Evolutionary conservation across 2,329 filamentous ascomycete genomes (phyloP).

Genomic region (Lachnellula arida): DNA sequence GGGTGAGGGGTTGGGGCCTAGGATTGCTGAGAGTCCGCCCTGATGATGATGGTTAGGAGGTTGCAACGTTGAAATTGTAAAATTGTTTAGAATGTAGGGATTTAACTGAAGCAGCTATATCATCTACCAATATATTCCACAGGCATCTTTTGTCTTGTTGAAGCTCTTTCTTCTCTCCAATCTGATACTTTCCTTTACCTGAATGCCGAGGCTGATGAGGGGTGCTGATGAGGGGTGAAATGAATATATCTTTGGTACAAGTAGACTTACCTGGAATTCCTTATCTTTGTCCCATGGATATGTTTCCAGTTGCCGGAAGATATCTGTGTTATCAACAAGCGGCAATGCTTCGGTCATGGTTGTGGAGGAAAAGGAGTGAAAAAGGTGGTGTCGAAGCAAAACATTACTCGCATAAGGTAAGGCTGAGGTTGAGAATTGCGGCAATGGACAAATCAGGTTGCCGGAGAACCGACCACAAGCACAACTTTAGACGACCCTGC

Average conservation of each 20-base stretch:
- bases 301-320: constrained; percentile 58
- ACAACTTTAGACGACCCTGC: not conserved
- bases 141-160: not conserved
- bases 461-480: not conserved
- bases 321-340: constrained; percentile 33
- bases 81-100: not conserved
- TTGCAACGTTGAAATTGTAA: not conserved
- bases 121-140: not conserved
- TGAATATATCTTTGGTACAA: not conserved
- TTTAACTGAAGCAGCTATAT: not conserved
- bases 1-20: constrained; percentile 52
- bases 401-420: constrained; percentile 3
- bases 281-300: constrained; percentile 66
- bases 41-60: constrained; percentile 20
- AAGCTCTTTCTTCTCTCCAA: not conserved
- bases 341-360: constrained; percentile 9
- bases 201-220: constrained; percentile 17
- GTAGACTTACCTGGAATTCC: constrained; percentile 55
- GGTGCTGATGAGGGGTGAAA: not conserved
- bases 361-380: constrained; percentile 2
- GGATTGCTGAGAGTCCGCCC: constrained; percentile 59
- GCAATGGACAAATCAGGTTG: constrained; percentile 1
- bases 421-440: constrained; percentile 2
- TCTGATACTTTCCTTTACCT: not conserved
- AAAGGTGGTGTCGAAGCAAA: not conserved